Base-by-base conservation (phyloP, 2,329 filamentous ascomycete species). In the Raffaelea arxii region DNA sequence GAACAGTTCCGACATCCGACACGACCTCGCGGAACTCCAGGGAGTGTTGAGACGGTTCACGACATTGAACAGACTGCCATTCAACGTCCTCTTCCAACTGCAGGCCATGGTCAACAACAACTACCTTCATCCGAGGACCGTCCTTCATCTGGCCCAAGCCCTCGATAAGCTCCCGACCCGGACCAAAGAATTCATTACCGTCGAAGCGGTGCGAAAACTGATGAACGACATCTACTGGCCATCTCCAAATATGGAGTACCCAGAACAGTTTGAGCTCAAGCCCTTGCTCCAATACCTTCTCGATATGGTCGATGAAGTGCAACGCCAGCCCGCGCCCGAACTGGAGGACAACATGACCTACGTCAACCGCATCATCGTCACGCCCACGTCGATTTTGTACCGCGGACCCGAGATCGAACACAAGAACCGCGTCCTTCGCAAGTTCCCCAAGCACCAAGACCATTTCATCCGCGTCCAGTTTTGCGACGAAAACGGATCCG, bases 401-500 rank as follows among this genome's bases (percentile, higher is more conserved):
- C 65, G 69, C 7, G 81, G 81, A 0, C 82, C 82, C 0, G 79
- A 82, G 43, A 65, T 75, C 1, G 84, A 87, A 57, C 75, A 75
- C 6, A 81, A 78, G 49, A 89, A 89, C 56, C 71, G 83, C 4
- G 77, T 90, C 3, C 65, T 90, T 16, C 75, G 85, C n/a, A 77
- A 77, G 51, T 86, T 80, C 51, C 60, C 70, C 1, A 55, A 72
- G 0, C 68, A 80, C 46, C 72, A 72, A 2, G 76, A 84, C 40
- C 70, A 74, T 53, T 89, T 89, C 53, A 57, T 86, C 1, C 74
- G 86, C 0, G 83, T 90, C 0, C 73, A 78, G 6, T 89, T 92
- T 54, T 72, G 72, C 25, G 86, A 92, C 41, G 86, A 94, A 58
- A 76, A 85, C 55, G 82, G 82, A 0, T 69, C 79, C 22, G 72